Conservation (phyloP, 345 rosid species). For the Linum usitatissimum region DNA sequence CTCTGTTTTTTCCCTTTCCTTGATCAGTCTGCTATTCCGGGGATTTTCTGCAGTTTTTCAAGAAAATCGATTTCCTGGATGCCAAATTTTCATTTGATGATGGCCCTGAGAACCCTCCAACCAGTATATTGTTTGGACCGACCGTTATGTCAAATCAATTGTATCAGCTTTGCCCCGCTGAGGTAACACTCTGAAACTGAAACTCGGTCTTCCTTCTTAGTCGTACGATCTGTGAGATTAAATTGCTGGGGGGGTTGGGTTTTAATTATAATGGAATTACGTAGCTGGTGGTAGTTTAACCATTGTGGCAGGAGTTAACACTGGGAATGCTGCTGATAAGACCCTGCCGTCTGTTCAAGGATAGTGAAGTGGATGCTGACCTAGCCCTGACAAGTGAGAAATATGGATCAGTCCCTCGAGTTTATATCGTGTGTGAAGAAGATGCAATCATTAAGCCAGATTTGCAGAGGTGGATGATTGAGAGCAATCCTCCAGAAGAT, state of each 20-base stretch:
- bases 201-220: background rate
- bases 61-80: slow-evolving; percentile 8
- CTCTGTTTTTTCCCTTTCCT: background rate
- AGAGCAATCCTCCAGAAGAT: slow-evolving; percentile 12
- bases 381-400: slow-evolving; percentile 10
- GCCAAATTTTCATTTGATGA: slow-evolving; percentile 13
- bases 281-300: too few species aligned
- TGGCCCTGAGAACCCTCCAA: slow-evolving; percentile 15
- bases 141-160: slow-evolving; percentile 13
- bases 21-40: background rate
- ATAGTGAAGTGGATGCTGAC: background rate
- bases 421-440: slow-evolving; percentile 14
- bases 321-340: slow-evolving; percentile 13
- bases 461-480: slow-evolving; percentile 15
- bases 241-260: too few species aligned
- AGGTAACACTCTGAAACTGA: slow-evolving; percentile 13
- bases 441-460: slow-evolving; percentile 2
- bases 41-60: background rate
- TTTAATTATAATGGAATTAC: too few species aligned
- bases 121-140: slow-evolving; percentile 17
- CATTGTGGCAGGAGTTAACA: slow-evolving; percentile 19
- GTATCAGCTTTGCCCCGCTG: slow-evolving; percentile 19
- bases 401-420: slow-evolving; percentile 15
- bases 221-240: too few species aligned
- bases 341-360: background rate